These are phyloP conservation scores for Cyberlindnera sargentensis DNA, from an alignment of 805 yeast genomes.

Conservation along the genomic window DNA sequence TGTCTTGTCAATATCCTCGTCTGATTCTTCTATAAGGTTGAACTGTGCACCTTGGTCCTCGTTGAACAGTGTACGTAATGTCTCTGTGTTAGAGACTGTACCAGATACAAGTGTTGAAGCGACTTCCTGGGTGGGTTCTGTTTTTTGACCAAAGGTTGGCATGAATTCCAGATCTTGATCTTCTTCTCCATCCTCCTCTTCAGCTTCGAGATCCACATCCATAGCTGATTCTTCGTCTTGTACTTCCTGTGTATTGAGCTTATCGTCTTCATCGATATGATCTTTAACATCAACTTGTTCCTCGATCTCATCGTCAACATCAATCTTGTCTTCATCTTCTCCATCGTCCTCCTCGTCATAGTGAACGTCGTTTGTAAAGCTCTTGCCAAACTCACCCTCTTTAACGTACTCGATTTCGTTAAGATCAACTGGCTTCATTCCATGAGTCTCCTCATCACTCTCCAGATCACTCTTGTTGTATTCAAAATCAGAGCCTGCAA, in stretches of 20 bases:
- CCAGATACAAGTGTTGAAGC: conserved; percentile 17
- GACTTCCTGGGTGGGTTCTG: neutral
- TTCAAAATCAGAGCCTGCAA: conserved; percentile 39
- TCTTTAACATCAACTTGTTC: neutral
- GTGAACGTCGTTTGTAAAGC: conserved; percentile 8
- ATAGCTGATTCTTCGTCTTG: neutral
- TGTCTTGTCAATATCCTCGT: conserved; percentile 42
- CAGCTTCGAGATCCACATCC: conserved; percentile 13
- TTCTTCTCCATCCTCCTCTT: conserved; percentile 14
- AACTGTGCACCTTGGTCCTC: conserved; percentile 27
- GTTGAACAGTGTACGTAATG: conserved; percentile 50
- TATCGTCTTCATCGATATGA: neutral
- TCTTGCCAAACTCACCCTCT: conserved; percentile 22
- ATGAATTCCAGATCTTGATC: conserved; percentile 30
- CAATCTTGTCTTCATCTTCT: neutral
- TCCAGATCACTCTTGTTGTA: conserved; percentile 33
- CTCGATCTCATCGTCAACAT: neutral
- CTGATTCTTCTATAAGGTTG: conserved; percentile 36
- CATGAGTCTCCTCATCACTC: conserved; percentile 28
- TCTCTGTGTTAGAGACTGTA: conserved; percentile 46
- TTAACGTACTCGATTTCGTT: conserved; percentile 23
- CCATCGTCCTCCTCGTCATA: conserved; percentile 17
- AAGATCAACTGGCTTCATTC: conserved; percentile 10
- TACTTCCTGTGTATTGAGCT: neutral
- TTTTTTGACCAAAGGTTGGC: conserved; percentile 41